Conservation (phyloP, 2,329 filamentous ascomycete species). For the Hymenoscyphus repandus region DNA sequence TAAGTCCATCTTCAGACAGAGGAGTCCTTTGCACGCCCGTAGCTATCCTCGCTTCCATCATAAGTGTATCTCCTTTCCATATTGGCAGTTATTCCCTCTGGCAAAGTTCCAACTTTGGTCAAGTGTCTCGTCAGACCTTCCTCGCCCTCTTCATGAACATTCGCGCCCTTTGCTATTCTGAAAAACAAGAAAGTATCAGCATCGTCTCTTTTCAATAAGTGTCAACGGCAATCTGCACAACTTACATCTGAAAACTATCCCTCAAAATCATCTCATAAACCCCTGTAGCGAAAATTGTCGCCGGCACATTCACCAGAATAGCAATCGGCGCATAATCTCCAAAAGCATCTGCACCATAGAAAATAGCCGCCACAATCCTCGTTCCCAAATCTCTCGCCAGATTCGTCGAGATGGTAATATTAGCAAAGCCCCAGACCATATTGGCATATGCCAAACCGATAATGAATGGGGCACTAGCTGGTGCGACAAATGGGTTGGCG, state of each 20-base stretch:
- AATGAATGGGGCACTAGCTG: conserved; percentile 43
- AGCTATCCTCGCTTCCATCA: neutral
- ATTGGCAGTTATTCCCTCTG: neutral
- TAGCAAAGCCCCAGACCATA: conserved; percentile 48
- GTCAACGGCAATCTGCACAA: too few relatives aligned
- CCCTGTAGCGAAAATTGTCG: conserved; percentile 48
- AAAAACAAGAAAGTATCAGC: neutral
- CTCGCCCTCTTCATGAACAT: conserved; percentile 45
- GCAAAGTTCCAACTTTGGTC: conserved; percentile 31
- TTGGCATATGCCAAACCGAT: conserved; percentile 49
- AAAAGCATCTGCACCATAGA: conserved; percentile 48
- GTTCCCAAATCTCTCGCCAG: conserved; percentile 54
- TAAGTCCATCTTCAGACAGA: too few relatives aligned
- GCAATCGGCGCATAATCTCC: conserved; percentile 46
- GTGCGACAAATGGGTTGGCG: conserved; percentile 50
- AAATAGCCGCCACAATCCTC: conserved; percentile 53
- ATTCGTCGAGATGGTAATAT: conserved; percentile 51
- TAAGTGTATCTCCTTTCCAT: neutral
- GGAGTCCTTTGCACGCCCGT: neutral
- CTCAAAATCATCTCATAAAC: conserved; percentile 51
- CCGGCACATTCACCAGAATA: conserved; percentile 51
- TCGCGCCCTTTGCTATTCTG: conserved; percentile 42
- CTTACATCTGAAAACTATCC: conserved; percentile 42
- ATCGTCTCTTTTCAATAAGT: too few relatives aligned
- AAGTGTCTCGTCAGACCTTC: conserved; percentile 42